Evolutionary conservation across 1,284 basidiomycete species (phyloP).

Genomic region (Rhodotorula sp.): DNA sequence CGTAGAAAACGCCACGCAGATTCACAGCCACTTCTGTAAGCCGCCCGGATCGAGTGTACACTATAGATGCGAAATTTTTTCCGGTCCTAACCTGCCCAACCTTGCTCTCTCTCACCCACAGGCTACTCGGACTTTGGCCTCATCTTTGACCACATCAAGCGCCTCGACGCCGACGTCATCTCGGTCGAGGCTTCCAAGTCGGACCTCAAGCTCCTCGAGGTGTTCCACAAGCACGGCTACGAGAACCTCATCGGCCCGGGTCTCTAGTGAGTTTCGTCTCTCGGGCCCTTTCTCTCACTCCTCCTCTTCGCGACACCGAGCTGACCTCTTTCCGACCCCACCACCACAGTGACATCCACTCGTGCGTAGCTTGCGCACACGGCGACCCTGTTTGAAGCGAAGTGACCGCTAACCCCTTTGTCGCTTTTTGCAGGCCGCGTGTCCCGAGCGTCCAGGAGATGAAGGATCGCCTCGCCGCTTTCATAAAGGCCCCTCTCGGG

Average conservation of each 20-base stretch:
- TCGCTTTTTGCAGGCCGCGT: constrained; percentile 62
- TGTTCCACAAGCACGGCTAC: constrained; percentile 84
- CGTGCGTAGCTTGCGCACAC: background rate
- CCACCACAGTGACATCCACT: background rate
- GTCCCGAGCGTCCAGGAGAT: constrained; percentile 93
- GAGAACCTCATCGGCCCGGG: constrained; percentile 87
- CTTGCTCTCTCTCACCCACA: background rate
- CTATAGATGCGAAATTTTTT: background rate
- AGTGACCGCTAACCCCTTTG: background rate
- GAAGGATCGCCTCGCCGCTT: constrained; percentile 83
- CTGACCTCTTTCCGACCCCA: background rate
- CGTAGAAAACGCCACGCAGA: constrained; percentile 80
- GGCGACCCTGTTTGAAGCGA: background rate
- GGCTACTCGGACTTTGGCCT: constrained; percentile 78
- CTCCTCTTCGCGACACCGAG: background rate
- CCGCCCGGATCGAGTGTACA: no score
- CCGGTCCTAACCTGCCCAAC: constrained; percentile 57
- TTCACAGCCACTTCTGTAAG: constrained; percentile 98
- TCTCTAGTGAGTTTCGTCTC: constrained; percentile 11
- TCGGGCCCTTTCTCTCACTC: no score
- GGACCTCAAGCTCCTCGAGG: constrained; percentile 93
- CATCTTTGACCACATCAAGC: constrained; percentile 96
- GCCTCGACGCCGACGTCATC: constrained; percentile 98
- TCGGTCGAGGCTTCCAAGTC: constrained; percentile 54
- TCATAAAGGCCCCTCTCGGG: constrained; percentile 51